These are phyloP conservation scores for Fonsecaea erecta DNA, from an alignment of 2,329 filamentous ascomycete species.

Conservation along the genomic window DNA sequence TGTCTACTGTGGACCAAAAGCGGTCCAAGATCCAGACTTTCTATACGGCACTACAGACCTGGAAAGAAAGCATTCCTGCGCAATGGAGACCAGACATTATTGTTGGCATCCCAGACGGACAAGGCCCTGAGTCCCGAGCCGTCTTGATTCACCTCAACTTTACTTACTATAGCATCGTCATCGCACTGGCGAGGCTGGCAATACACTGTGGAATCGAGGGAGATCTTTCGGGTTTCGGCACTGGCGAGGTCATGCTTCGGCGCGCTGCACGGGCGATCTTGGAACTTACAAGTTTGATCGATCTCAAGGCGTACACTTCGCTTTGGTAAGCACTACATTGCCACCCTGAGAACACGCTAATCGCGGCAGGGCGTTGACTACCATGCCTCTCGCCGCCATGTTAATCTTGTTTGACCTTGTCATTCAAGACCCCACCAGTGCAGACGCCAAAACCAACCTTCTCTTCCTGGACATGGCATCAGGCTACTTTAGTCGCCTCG, in stretches of 20 bases:
- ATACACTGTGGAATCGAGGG: background rate
- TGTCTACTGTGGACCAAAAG: background rate
- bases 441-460: background rate
- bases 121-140: background rate
- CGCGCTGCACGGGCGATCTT: background rate
- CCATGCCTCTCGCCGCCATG: background rate
- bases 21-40: background rate
- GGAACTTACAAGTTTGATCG: background rate
- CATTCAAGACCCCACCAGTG: background rate
- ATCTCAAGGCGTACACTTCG: background rate
- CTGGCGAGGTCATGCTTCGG: background rate
- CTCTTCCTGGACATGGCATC: background rate
- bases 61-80: background rate
- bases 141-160: background rate
- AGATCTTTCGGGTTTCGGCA: background rate
- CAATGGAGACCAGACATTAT: background rate
- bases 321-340: background rate
- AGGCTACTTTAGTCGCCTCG: background rate
- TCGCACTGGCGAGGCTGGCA: background rate
- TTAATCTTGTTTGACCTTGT: background rate
- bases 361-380: background rate
- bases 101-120: background rate
- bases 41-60: background rate
- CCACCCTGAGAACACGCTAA: background rate
- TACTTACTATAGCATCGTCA: background rate